Percentiles rank a stretch among this genome's conserved stretches.
phyloP scores from a whole-genome alignment of 169 alveolate species.

The Prorocentrum cordatum region DNA sequence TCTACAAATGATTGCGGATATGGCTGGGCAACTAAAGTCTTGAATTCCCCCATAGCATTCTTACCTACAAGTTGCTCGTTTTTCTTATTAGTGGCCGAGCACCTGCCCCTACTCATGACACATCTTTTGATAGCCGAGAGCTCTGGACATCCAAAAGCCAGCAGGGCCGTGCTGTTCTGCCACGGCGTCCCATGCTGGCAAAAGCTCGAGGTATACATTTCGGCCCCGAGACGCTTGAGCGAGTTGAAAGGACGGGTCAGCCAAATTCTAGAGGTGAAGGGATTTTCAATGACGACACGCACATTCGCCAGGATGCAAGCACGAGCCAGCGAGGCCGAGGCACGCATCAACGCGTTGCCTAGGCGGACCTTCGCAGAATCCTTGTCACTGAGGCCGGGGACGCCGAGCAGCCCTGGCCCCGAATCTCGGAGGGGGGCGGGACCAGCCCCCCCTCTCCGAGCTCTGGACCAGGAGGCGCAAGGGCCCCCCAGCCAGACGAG shows the following conservation, averaged over 20 bases:
- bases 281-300: neutral
- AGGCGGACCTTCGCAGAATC: neutral
- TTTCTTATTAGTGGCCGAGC: neutral
- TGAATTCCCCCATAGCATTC: neutral
- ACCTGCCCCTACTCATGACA: neutral
- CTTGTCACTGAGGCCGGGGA: neutral
- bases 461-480: too few species aligned
- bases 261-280: neutral
- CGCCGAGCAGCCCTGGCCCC: neutral
- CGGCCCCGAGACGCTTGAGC: neutral
- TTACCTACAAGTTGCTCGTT: neutral
- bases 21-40: neutral
- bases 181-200: neutral
- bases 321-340: neutral
- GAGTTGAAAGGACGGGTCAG: neutral
- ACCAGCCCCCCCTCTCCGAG: neutral
- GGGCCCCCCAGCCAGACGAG: too few species aligned
- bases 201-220: neutral
- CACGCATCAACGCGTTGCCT: neutral
- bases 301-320: accelerated
- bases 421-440: neutral
- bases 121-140: accelerated
- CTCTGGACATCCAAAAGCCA: neutral
- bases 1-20: too few species aligned
- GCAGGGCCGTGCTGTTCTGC: neutral